A percentile compares a stretch with the other conserved stretches of the same genome.
These are phyloP conservation scores for Monosporozyma aerobia DNA, from an alignment of 805 yeast species.

Conservation along the genomic window DNA sequence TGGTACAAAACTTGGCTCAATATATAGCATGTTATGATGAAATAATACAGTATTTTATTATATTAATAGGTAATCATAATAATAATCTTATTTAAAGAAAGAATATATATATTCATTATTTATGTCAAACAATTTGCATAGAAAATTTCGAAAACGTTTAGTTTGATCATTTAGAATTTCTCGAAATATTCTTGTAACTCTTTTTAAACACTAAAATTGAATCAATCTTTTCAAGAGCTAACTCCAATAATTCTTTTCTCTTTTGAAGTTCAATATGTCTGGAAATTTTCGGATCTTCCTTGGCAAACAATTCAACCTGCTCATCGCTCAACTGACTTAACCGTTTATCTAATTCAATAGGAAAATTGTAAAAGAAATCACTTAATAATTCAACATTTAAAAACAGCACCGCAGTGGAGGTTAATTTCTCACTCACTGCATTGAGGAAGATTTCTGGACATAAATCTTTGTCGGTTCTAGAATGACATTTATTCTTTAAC, in stretches of 20 bases:
- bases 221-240: constrained; percentile 79
- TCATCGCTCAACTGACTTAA: constrained; percentile 57
- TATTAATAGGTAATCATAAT: constrained; percentile 3
- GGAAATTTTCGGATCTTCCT: constrained; percentile 86
- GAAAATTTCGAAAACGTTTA: not conserved
- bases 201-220: constrained; percentile 34
- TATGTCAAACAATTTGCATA: not conserved
- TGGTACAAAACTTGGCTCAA: constrained; percentile 73
- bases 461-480: constrained; percentile 70
- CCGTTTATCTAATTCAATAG: constrained; percentile 79
- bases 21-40: constrained; percentile 63
- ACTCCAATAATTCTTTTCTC: constrained; percentile 77
- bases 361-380: constrained; percentile 93
- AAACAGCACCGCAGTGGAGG: constrained; percentile 87
- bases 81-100: not conserved
- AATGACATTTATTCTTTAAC: constrained; percentile 64
- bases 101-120: not conserved
- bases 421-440: constrained; percentile 83
- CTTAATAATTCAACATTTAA: constrained; percentile 87
- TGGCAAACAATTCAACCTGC: constrained; percentile 82
- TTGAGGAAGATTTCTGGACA: constrained; percentile 94
- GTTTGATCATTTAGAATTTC: not conserved
- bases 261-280: constrained; percentile 90
- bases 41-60: constrained; percentile 25
- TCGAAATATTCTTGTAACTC: constrained; percentile 22